A percentile compares a stretch with the other conserved stretches of the same genome.
Conservation (phyloP, 495 filamentous ascomycete genomes). For the Talaromyces adpressus region DNA sequence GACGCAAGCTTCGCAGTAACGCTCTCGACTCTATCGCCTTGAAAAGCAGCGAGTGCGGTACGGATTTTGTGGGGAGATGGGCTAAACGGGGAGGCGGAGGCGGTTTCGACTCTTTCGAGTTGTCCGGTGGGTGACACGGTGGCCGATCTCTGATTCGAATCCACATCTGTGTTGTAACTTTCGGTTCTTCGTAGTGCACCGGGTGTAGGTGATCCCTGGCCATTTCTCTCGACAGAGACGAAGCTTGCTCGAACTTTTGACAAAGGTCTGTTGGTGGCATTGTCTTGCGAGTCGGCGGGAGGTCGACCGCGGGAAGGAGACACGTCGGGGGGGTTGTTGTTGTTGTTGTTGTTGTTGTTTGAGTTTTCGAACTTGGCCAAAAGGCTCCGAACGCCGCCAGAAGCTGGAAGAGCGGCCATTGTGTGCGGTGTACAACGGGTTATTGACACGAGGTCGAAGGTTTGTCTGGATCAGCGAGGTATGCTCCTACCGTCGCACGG, state of each 20-base stretch:
- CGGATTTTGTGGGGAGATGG: conserved; percentile 9
- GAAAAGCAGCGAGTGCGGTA: conserved; percentile 1
- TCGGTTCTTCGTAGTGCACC: conserved; percentile 6
- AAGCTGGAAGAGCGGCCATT: conserved; percentile 44
- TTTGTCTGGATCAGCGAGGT: neutral
- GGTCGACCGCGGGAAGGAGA: conserved; percentile 71
- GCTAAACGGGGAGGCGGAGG: conserved; percentile 1
- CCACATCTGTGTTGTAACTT: conserved; percentile 4
- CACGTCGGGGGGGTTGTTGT: conserved; percentile 34
- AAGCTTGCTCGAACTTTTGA: conserved; percentile 81
- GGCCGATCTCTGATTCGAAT: conserved; percentile 7
- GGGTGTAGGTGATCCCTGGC: conserved; percentile 12
- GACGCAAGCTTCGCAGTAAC: neutral
- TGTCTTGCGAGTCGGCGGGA: conserved; percentile 45
- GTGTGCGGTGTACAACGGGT: neutral
- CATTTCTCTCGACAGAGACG: conserved; percentile 59
- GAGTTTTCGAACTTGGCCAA: conserved; percentile 84
- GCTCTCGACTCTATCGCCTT: conserved; percentile 4
- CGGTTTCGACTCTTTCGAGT: neutral
- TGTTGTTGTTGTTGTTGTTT: conserved; percentile 40
- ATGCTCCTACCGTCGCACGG: conserved; percentile 4
- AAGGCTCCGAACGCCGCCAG: conserved; percentile 61
- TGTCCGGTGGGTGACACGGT: conserved; percentile 5
- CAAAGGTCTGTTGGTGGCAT: conserved; percentile 49
- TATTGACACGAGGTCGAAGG: neutral